A percentile compares a stretch with the other conserved stretches of the same genome.
These are phyloP conservation scores for Teratosphaeria viscida DNA, from an alignment of 2,329 filamentous ascomycete genomes.

Conservation along the genomic window DNA sequence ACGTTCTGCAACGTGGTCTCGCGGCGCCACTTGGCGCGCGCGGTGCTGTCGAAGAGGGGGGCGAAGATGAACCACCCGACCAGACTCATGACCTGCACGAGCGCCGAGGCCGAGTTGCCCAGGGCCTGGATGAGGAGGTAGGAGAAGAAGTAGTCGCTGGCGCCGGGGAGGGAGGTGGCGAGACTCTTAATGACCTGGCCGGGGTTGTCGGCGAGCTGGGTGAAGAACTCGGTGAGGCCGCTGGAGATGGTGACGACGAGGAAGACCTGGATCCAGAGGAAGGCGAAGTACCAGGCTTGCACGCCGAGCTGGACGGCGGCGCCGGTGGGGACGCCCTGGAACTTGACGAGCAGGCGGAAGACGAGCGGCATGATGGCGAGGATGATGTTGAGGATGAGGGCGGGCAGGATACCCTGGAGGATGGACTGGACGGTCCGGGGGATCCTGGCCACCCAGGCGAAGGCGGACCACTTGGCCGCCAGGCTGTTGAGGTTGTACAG, in stretches of 20 bases:
- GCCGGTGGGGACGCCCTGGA: constrained; percentile 75
- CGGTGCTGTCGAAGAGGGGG: constrained; percentile 72
- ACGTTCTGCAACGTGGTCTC: constrained; percentile 70
- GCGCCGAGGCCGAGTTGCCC: constrained; percentile 71
- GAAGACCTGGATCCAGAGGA: constrained; percentile 90
- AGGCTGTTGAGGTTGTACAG: constrained; percentile 68
- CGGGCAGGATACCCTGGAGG: constrained; percentile 78
- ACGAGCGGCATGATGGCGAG: constrained; percentile 74
- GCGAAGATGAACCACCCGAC: constrained; percentile 73
- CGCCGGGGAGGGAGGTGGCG: constrained; percentile 69
- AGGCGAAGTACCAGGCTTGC: constrained; percentile 85
- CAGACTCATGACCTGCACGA: constrained; percentile 73
- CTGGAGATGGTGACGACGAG: constrained; percentile 80
- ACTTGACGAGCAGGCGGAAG: constrained; percentile 58
- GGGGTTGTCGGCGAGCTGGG: constrained; percentile 55
- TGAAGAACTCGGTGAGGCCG: constrained; percentile 56
- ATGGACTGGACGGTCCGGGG: constrained; percentile 53
- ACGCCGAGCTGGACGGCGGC: constrained; percentile 71
- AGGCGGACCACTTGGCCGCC: constrained; percentile 55
- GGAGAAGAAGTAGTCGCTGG: constrained; percentile 95
- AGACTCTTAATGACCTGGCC: constrained; percentile 59
- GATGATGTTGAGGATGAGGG: constrained; percentile 63
- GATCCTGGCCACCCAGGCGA: constrained; percentile 56
- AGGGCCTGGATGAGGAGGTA: constrained; percentile 95
- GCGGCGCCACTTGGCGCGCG: constrained; percentile 70